Conservation (phyloP, 2,329 filamentous ascomycete genomes). For the Lasiodiplodia sp. region DNA sequence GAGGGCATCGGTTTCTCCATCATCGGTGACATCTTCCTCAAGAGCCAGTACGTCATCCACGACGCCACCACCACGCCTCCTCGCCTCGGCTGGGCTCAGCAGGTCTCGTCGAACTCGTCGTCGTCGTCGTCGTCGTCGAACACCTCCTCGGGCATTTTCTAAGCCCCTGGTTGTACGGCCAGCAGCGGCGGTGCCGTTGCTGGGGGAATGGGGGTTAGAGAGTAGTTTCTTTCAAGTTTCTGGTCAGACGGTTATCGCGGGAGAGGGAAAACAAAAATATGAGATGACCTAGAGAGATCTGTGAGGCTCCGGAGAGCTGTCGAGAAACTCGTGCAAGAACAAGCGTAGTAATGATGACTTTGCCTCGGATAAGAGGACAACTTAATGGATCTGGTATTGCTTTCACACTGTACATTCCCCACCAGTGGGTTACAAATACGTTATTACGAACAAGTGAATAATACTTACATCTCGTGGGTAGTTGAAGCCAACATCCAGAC, state of each 20-base stretch:
- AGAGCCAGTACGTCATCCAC: conserved; percentile 76
- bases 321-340: too few species aligned
- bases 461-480: neutral
- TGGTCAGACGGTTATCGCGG: neutral
- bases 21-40: conserved; percentile 81
- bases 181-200: neutral
- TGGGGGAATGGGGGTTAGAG: neutral
- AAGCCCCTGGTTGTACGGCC: neutral
- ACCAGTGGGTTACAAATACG: too few species aligned
- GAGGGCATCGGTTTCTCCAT: conserved; percentile 68
- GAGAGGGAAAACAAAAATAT: neutral
- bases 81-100: conserved; percentile 49
- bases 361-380: neutral
- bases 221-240: neutral
- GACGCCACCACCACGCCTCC: conserved; percentile 54
- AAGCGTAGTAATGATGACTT: neutral
- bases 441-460: neutral
- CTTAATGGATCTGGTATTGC: neutral
- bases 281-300: neutral
- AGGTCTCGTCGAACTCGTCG: neutral
- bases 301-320: neutral
- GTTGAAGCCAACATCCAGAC: neutral
- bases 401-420: neutral
- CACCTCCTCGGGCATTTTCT: neutral
- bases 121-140: neutral